A percentile compares a stretch with the other conserved stretches of the same genome.
phyloP scores from a whole-genome alignment of 2,329 filamentous ascomycete species.

The Colletotrichum musicola region DNA sequence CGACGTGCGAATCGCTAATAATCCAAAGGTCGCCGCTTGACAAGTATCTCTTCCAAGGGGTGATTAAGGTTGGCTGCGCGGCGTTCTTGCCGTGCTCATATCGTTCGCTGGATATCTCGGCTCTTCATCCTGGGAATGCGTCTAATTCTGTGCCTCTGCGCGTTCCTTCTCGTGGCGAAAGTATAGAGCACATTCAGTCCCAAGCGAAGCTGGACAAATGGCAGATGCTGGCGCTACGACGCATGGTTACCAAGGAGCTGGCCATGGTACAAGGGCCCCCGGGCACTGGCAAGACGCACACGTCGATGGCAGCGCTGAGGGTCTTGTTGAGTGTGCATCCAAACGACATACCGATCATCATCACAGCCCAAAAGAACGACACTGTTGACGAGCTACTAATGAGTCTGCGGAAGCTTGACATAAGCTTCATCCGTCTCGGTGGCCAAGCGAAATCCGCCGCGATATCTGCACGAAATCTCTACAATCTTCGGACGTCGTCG shows the following conservation, averaged over 20 bases:
- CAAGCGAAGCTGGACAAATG: constrained; percentile 72
- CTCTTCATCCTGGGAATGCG: neutral
- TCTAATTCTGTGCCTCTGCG: neutral
- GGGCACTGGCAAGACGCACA: constrained; percentile 81
- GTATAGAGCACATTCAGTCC: constrained; percentile 33
- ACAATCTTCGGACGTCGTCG: constrained; percentile 63
- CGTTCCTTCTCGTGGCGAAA: constrained; percentile 11
- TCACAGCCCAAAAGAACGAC: constrained; percentile 92
- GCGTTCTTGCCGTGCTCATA: neutral
- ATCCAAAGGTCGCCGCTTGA: constrained; percentile 67
- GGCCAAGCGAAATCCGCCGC: constrained; percentile 75
- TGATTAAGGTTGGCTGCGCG: constrained; percentile 41
- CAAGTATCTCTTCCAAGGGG: constrained; percentile 69
- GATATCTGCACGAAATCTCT: constrained; percentile 76
- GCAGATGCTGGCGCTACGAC: constrained; percentile 75
- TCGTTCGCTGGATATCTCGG: neutral
- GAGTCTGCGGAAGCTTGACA: constrained; percentile 66
- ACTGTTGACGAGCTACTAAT: constrained; percentile 85
- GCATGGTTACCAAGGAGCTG: constrained; percentile 78
- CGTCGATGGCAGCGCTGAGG: constrained; percentile 79
- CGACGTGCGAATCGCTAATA: neutral
- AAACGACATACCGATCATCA: constrained; percentile 76
- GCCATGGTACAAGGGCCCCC: constrained; percentile 89
- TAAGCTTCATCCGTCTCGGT: constrained; percentile 72
- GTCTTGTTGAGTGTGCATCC: constrained; percentile 72